A percentile compares a stretch with the other conserved stretches of the same genome.
Evolutionary conservation across 176 grass and related monocot genomes (phyloP).

Genomic region (Triticum urartu): DNA sequence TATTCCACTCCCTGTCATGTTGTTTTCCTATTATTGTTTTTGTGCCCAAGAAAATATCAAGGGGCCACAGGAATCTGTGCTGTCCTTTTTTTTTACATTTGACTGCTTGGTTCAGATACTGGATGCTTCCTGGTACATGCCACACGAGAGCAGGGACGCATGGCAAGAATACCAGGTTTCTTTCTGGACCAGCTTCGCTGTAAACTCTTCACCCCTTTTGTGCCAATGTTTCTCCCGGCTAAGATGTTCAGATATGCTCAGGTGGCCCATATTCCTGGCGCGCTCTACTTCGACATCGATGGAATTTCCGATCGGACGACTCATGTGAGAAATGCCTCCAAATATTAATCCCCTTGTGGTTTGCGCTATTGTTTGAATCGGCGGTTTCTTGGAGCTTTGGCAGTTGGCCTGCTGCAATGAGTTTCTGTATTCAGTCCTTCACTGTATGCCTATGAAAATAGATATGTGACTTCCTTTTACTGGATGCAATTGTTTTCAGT

Average conservation of each 20-base stretch:
- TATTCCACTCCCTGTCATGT: not conserved
- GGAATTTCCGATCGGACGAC: constrained; percentile 58
- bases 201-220: not conserved
- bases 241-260: constrained; percentile 46
- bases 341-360: not conserved
- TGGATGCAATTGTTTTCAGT: constrained; percentile 39
- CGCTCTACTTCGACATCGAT: constrained; percentile 64
- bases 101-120: constrained; percentile 51
- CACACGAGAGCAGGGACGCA: constrained; percentile 69
- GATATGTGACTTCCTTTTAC: not conserved
- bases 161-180: constrained; percentile 84
- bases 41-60: not conserved
- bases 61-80: not conserved
- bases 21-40: not conserved
- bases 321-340: constrained; percentile 56
- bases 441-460: not conserved
- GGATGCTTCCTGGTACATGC: constrained; percentile 98
- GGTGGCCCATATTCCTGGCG: constrained; percentile 20
- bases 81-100: not conserved
- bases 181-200: not conserved
- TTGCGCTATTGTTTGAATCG: not conserved
- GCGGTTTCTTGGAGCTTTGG: not conserved
- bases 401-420: not conserved
- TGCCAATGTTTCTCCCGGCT: constrained; percentile 23
- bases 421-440: not conserved